Evolutionary conservation across 2,329 filamentous ascomycete genomes (phyloP), one percentile per base, ranked within the genome.

Genomic region (Trichophyton benhamiae): DNA sequence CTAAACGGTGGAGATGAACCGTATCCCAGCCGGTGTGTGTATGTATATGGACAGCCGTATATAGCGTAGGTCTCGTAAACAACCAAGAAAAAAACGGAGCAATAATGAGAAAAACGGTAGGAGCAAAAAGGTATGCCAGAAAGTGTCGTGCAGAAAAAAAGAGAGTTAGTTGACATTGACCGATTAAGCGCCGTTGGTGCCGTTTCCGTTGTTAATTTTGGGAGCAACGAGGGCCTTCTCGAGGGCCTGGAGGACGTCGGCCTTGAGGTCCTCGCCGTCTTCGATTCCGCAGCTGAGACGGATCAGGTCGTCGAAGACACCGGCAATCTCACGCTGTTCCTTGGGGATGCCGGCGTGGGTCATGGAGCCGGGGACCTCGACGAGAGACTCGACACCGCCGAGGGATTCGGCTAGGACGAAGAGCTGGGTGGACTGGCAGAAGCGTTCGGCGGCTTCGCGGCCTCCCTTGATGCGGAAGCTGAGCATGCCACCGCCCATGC

Each of bases 401-500:
- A 99, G 78, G 63, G 85, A 89, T 81, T 99, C 94, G 33, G 94
- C 94, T 5, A 99, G 82, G 1, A 91, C 96, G 77, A 96, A 97
- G 74, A 99, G 85, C 70, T 84, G 84, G 49, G 91, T 96, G 63
- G 82, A 78, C 75, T 94, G 86, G 81, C 94, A 97, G 83, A 99
- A 99, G 59, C 86, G 83, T 77, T 95, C 88, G 13, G 94, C 94
- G 0, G 92, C 92, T 53, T 81, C 82, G 70, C 90, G 83, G 41
- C 94, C 94, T 61, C 92, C 94, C 66, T 84, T 83, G 74, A 99
- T 89, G 66, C 94, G 87, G 85, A 99, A 99, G 62, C 88, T 92
- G 49, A 99, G 84, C 94, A 99, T 99, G 64, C 94, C 94, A 67
- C 94, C 94, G 63, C 94, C 94, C 82, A 97, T 87, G 65, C 88